Evolutionary conservation across 2,329 filamentous ascomycete genomes (phyloP), one percentile per base, ranked within the genome.

Genomic region (Fusarium drepaniforme): DNA sequence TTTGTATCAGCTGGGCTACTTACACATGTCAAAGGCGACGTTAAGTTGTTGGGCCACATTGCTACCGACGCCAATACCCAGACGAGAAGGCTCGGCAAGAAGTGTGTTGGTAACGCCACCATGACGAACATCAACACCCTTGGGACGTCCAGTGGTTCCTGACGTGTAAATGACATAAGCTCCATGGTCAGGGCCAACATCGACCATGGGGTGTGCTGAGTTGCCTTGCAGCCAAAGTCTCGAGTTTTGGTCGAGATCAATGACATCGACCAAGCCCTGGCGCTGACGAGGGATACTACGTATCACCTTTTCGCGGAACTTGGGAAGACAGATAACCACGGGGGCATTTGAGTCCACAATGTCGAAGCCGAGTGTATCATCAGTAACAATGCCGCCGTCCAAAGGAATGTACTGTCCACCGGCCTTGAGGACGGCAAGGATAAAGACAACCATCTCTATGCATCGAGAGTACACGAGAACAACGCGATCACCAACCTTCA

Each of bases 101-200:
- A 75, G 53, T 3, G 72, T 73, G 4, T 75, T 75, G 46, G 72
- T 75, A 3, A 75, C 72, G 12, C 66, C 63, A 46, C 53, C 53
- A 49, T 75, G 72, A 25, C 69, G 67, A 25, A 75, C 72, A 23
- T 75, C 72, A 16, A 75, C 72, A 37, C 72, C 72, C 23, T 75
- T 75, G 4, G 72, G 72, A n/a, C 66, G 25, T 5, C 72, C 72
- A 5, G 72, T 75, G 0, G 72, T 75, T 5, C 72, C 72, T 1
- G 72, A 75, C 35, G 72, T 75, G 62, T 75, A 75, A 16, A 75
- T 75, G 15, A 75, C 59, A 67, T 75, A 75, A 9, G 72, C 72
- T n/a, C 72, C 72, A 8, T 75, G 46, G 11, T 75, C 25, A 6
- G 72, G 56, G 1, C 44, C 38, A 0, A 75, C 69, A 7, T 75